phyloP scores from a whole-genome alignment of 2,329 filamentous ascomycete species.

The Aspergillus phoenicis region DNA sequence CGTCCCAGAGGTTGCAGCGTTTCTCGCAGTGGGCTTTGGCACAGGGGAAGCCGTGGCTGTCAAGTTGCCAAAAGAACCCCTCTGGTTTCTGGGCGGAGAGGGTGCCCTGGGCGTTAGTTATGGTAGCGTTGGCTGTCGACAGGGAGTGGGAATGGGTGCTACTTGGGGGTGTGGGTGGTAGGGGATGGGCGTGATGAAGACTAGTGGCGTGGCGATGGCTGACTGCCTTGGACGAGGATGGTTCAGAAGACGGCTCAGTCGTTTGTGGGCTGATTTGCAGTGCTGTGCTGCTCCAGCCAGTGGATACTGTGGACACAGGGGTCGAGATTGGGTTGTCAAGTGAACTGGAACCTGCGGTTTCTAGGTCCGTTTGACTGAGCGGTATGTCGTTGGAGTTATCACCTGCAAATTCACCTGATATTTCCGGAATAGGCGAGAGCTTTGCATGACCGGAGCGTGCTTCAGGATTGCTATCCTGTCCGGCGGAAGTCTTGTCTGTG shows the following conservation, averaged over 20 bases:
- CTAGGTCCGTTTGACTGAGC: not conserved
- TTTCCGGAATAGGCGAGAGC: not conserved
- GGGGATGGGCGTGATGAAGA: not conserved
- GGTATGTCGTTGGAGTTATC: not conserved
- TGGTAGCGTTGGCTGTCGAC: not conserved
- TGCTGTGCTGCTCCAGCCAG: conserved; percentile 8
- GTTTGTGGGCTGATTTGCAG: conserved; percentile 13
- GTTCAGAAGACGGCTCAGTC: conserved; percentile 10
- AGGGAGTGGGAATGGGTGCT: conserved; percentile 7
- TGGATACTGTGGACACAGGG: conserved; percentile 17
- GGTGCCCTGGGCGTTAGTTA: not conserved
- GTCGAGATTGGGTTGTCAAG: not conserved
- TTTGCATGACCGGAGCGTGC: too few relatives aligned
- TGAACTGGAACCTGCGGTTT: not conserved
- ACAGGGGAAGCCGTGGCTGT: conserved; percentile 54
- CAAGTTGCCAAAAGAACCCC: conserved; percentile 44
- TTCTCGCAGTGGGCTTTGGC: conserved; percentile 29
- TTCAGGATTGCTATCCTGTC: too few relatives aligned
- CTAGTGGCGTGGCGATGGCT: not conserved
- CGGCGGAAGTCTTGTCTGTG: too few relatives aligned
- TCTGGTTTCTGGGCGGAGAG: conserved; percentile 18
- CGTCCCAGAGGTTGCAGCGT: conserved; percentile 36
- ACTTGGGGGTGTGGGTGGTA: not conserved
- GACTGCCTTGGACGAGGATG: not conserved
- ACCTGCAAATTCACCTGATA: too few relatives aligned